A percentile compares a stretch with the other conserved stretches of the same genome.
Conservation (phyloP, 352 stramenopile genomes). For the Phytopythium ostracodes region DNA sequence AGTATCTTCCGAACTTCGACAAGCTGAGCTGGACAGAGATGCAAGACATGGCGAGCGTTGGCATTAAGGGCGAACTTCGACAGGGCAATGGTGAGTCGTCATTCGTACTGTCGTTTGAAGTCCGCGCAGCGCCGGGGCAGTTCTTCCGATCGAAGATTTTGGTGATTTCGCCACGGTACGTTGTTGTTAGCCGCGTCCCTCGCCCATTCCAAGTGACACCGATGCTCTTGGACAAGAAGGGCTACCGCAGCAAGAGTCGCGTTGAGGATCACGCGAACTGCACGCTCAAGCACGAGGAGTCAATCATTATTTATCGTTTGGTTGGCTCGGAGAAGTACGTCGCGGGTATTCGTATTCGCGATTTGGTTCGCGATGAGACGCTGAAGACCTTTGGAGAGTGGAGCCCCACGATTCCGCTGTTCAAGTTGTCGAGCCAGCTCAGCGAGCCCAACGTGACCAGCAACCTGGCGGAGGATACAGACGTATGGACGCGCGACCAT, state of each 20-base stretch:
- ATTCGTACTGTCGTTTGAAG: slow-evolving; percentile 79
- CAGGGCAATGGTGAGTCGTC: slow-evolving; percentile 38
- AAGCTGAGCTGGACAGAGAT: slow-evolving; percentile 67
- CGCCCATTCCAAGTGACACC: slow-evolving; percentile 67
- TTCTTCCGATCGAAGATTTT: slow-evolving; percentile 85
- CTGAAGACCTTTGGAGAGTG: slow-evolving; percentile 48
- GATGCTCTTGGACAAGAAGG: slow-evolving; percentile 78
- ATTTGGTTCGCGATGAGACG: slow-evolving; percentile 39
- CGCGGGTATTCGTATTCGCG: slow-evolving; percentile 57
- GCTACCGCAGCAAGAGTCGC: slow-evolving; percentile 28
- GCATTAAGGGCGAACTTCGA: slow-evolving; percentile 67
- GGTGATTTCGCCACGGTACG: slow-evolving; percentile 69
- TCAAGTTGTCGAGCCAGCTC: slow-evolving; percentile 33
- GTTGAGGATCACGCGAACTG: slow-evolving; percentile 29
- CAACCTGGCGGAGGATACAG: slow-evolving; percentile 40
- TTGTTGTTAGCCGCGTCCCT: slow-evolving; percentile 63
- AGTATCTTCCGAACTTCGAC: slow-evolving; percentile 72
- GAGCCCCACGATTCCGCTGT: slow-evolving; percentile 47
- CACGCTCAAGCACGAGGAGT: slow-evolving; percentile 46
- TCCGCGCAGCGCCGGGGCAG: slow-evolving; percentile 70
- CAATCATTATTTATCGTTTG: slow-evolving; percentile 64
- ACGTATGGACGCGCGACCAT: slow-evolving; percentile 65
- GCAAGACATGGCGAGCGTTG: slow-evolving; percentile 68
- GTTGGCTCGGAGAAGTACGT: slow-evolving; percentile 69
- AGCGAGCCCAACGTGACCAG: slow-evolving; percentile 36